Base-by-base conservation (phyloP, 345 rosid species). In the Eucalyptus sideroxylon region DNA sequence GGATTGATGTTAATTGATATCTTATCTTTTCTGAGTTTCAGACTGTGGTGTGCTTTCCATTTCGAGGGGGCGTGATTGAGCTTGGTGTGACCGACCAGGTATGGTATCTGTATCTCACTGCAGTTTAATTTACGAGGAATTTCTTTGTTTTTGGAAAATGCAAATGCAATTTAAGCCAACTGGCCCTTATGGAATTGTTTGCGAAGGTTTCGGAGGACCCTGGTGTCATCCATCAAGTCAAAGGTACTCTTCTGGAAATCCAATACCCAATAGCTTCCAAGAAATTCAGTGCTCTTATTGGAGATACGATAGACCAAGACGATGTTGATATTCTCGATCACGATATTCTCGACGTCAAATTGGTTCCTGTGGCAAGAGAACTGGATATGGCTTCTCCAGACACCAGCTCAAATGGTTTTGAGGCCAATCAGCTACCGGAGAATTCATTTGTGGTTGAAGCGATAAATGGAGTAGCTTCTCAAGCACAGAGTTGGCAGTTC, bases 1-100 rank as follows among this genome's bases (percentile, higher is more conserved):
- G 9, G 83, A 21, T 77, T 40, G 24, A 77, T 77, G 47, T 77
- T 77, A 40, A 77, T 77, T 77, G 85, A 40, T 40, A 81, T 7
- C 6, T 88, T 69, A 87, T 69, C 40, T 89, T 72, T 88, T 91
- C 72, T 91, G 88, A 89, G 7, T 92, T 94, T 90, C 98, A 96
- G 93, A 98, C 99, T 11, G 95, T 96, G 47, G 96, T 93, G 86
- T 96, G 99, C 98, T 98, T 98, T 89, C 99, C 99, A 16, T 95
- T 93, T 91, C 91, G 92, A 50, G 94, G 96, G 89, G 99, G 99
- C 87, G 99, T 96, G 77, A 87, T 97, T 49, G 99, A 98, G 93
- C 91, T 98, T 30, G 99, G 99, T 31, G 94, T 92, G 51, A 94
- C 99, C 77, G 99, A 98, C 85, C 89, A 50, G 96, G 99, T 98